These are phyloP conservation scores for Plantago ovata DNA, from an alignment of 257 asterid species.

Conservation along the genomic window DNA sequence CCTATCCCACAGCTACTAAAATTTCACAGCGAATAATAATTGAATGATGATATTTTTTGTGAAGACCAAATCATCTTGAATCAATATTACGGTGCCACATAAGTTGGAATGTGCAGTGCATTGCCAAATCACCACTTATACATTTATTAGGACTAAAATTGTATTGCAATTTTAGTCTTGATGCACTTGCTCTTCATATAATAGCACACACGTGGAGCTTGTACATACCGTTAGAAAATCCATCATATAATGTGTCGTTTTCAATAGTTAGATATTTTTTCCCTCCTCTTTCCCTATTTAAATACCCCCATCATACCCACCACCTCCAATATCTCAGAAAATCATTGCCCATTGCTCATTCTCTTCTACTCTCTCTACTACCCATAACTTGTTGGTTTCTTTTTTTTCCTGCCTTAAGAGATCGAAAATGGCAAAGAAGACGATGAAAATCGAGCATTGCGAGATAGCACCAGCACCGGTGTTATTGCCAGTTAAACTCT, in stretches of 20 bases:
- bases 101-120: too few relatives aligned
- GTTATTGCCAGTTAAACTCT: constrained; percentile 27
- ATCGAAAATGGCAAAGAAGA: constrained; percentile 31
- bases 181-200: neutral
- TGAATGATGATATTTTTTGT: too few relatives aligned
- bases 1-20: too few relatives aligned
- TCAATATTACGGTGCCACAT: too few relatives aligned
- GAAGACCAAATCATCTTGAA: too few relatives aligned
- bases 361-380: neutral
- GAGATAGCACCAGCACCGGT: constrained; percentile 49
- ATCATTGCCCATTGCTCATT: neutral
- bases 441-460: constrained; percentile 7
- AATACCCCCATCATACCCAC: constrained; percentile 1
- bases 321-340: constrained; percentile 1
- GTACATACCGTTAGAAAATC: constrained; percentile 8
- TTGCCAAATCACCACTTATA: too few relatives aligned
- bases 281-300: constrained; percentile 26
- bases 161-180: neutral
- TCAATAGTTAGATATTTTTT: constrained; percentile 26
- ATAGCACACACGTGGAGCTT: constrained; percentile 27
- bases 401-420: too few relatives aligned
- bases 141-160: neutral
- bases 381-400: too few relatives aligned
- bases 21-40: too few relatives aligned
- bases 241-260: neutral